Percentiles rank a stretch among this genome's conserved stretches.
Conservation (phyloP, 73 alveolate genomes). For the Symbiodinium pilosum region DNA sequence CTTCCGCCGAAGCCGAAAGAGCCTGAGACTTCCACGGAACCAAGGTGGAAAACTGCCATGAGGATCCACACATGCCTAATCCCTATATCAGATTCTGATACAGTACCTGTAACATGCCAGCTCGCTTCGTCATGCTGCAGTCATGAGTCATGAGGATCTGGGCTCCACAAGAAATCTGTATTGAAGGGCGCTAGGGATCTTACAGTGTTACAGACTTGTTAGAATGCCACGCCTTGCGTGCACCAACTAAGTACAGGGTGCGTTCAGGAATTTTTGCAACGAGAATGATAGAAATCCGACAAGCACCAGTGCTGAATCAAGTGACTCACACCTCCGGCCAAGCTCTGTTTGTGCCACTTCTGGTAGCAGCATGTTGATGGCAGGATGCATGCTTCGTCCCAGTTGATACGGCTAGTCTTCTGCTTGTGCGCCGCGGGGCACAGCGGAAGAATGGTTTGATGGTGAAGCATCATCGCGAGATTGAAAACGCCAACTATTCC, state of each 20-base stretch:
- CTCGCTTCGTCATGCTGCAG: no score
- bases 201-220: no score
- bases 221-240: no score
- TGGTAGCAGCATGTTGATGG: not conserved
- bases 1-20: conserved; percentile 21
- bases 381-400: not conserved
- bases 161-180: no score
- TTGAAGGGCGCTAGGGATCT: no score
- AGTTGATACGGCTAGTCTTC: not conserved
- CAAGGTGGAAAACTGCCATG: no score
- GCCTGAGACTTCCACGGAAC: no score
- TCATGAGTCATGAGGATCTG: no score
- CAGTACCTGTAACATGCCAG: no score
- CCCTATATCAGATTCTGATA: no score
- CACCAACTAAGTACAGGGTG: not conserved
- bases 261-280: not conserved
- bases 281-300: not conserved
- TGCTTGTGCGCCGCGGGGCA: conserved; percentile 25
- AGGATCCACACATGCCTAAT: no score
- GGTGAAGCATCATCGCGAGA: conserved; percentile 5
- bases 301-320: not conserved
- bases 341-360: not conserved
- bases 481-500: conserved; percentile 34
- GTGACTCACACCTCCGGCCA: not conserved
- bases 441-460: not conserved